Evolutionary conservation across 1,139 yeast species (phyloP).

Genomic region (Yamadazyma blattariae): DNA sequence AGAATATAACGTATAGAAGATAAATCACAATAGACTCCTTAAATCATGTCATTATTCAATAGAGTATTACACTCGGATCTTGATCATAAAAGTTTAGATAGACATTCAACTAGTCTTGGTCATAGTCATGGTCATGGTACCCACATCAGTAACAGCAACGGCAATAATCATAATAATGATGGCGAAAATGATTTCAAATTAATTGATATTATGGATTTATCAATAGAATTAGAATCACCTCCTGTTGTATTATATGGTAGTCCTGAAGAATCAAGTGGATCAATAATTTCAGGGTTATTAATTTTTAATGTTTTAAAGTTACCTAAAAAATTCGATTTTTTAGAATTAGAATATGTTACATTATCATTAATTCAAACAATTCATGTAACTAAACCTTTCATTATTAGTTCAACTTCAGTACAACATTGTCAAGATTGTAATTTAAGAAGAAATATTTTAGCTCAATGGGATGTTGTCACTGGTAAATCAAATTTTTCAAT

Average conservation of each 20-base stretch:
- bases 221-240: constrained; percentile 79
- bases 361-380: constrained; percentile 70
- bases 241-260: constrained; percentile 84
- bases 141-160: not conserved
- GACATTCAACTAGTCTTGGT: no score
- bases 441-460: constrained; percentile 55
- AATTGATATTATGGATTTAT: constrained; percentile 27
- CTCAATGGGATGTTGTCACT: constrained; percentile 83
- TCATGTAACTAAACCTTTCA: constrained; percentile 61
- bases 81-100: not conserved
- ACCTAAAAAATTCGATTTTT: constrained; percentile 7
- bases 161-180: not conserved
- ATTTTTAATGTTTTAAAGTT: constrained; percentile 20
- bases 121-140: not conserved
- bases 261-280: constrained; percentile 79
- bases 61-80: constrained; percentile 11
- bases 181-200: not conserved
- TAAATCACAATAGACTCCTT: no score
- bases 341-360: constrained; percentile 53
- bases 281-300: constrained; percentile 76
- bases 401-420: constrained; percentile 50
- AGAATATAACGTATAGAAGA: no score
- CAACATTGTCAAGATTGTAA: constrained; percentile 59
- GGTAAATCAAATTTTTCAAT: constrained; percentile 51
- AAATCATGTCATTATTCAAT: constrained; percentile 16